Evolutionary conservation across 2,329 filamentous ascomycete species (phyloP).

Genomic region (Exophiala oligosperma): DNA sequence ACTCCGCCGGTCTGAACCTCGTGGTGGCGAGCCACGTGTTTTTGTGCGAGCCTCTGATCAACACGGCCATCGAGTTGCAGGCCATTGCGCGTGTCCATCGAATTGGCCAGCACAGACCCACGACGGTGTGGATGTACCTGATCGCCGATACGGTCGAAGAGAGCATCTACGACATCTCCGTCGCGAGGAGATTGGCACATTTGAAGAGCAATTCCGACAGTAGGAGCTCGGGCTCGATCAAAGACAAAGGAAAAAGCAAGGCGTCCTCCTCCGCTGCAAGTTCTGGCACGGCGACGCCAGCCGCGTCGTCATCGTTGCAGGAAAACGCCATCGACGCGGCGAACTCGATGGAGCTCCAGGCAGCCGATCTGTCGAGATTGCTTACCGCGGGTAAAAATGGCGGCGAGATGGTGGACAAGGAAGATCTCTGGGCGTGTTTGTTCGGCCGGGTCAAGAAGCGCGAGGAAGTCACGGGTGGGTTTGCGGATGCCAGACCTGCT

Average conservation of each 20-base stretch:
- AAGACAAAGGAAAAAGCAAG: constrained; percentile 29
- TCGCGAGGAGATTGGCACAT: constrained; percentile 74
- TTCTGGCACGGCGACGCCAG: constrained; percentile 15
- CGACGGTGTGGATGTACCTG: constrained; percentile 93
- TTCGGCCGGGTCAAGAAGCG: constrained; percentile 58
- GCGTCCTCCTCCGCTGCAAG: constrained; percentile 34
- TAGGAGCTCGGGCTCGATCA: constrained; percentile 27
- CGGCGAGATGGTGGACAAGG: constrained; percentile 75
- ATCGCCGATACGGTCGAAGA: constrained; percentile 90
- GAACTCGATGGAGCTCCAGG: constrained; percentile 80
- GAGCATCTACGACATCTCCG: constrained; percentile 84
- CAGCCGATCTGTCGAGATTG: constrained; percentile 67
- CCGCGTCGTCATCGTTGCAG: constrained; percentile 31
- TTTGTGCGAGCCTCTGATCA: constrained; percentile 88
- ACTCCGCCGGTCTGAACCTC: constrained; percentile 85
- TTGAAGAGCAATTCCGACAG: constrained; percentile 53
- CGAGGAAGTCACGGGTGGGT: constrained; percentile 16
- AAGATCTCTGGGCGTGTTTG: constrained; percentile 85
- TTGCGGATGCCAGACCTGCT: constrained; percentile 34
- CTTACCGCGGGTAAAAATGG: constrained; percentile 69
- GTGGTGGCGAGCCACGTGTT: constrained; percentile 94
- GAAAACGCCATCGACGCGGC: constrained; percentile 74
- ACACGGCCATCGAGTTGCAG: constrained; percentile 90
- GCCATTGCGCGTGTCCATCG: constrained; percentile 93
- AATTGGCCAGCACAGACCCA: constrained; percentile 84